phyloP scores from a whole-genome alignment of 331 rosid genomes.

The Cydonia oblonga region DNA sequence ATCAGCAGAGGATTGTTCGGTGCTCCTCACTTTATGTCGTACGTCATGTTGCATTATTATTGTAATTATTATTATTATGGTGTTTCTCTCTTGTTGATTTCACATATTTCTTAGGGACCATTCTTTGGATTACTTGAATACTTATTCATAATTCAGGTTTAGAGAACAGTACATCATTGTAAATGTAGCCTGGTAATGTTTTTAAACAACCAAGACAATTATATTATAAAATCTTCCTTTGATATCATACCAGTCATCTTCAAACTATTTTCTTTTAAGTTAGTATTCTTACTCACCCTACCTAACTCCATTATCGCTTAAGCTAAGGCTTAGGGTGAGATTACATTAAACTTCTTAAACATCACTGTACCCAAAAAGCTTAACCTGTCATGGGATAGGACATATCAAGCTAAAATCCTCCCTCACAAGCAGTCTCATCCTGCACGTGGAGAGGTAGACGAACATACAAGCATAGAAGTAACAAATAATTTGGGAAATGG shows the following conservation, averaged over 20 bases:
- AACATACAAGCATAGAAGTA: background rate
- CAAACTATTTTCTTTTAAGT: background rate
- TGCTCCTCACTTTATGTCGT: background rate
- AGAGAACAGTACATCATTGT: background rate
- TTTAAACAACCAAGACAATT: background rate
- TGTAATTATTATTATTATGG: background rate
- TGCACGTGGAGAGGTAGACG: background rate
- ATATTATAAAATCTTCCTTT: background rate
- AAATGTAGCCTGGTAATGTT: background rate
- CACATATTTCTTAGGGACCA: background rate
- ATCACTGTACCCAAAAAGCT: background rate
- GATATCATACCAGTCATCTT: background rate
- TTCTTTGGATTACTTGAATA: background rate
- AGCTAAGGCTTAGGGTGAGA: background rate
- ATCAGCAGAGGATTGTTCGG: background rate
- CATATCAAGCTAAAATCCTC: background rate
- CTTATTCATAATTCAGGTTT: background rate
- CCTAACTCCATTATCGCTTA: background rate
- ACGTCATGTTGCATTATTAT: background rate
- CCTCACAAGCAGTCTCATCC: background rate
- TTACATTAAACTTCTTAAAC: background rate
- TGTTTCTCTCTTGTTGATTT: background rate
- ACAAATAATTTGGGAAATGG: background rate
- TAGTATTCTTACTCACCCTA: background rate
- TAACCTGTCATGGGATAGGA: background rate